phyloP scores from a whole-genome alignment of 2,329 filamentous ascomycete species.

The Westerdykella aurantiaca region DNA sequence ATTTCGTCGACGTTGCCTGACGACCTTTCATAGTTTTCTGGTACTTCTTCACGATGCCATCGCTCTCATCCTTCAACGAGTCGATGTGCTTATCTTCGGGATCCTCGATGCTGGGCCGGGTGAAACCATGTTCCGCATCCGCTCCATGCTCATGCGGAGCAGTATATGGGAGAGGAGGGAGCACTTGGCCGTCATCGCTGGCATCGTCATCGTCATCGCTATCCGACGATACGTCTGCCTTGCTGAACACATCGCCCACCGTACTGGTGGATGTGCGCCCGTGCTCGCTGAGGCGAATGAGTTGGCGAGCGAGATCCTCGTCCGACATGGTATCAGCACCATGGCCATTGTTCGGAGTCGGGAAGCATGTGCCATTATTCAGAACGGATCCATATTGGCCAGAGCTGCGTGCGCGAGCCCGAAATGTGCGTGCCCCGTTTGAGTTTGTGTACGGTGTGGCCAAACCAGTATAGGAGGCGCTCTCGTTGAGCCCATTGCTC shows the following conservation, averaged over 20 bases:
- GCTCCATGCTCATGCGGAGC: conserved; percentile 9
- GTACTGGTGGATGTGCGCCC: conserved; percentile 91
- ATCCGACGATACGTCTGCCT: conserved; percentile 60
- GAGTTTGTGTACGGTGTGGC: conserved; percentile 34
- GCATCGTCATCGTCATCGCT: conserved; percentile 65
- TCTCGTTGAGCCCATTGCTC: conserved; percentile 51
- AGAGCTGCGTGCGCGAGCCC: conserved; percentile 32
- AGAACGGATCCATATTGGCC: conserved; percentile 37
- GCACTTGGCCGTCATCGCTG: conserved; percentile 47
- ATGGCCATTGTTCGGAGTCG: conserved; percentile 94
- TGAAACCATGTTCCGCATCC: too few species aligned
- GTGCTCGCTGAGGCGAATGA: conserved; percentile 93
- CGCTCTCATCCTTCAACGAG: conserved; percentile 51
- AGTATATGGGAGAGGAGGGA: conserved; percentile 34
- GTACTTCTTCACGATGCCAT: conserved; percentile 40
- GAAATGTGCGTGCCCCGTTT: conserved; percentile 27
- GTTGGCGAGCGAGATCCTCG: conserved; percentile 92
- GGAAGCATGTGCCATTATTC: conserved; percentile 58
- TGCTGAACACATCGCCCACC: conserved; percentile 86
- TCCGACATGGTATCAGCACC: conserved; percentile 80
- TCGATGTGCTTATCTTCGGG: conserved; percentile 50
- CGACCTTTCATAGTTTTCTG: conserved; percentile 34
- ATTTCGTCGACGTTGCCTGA: conserved; percentile 36
- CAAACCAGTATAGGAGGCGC: conserved; percentile 14
- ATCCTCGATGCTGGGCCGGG: conserved; percentile 53